phyloP scores from a whole-genome alignment of 2,329 filamentous ascomycete species.

The Hypoxylon sp. region DNA sequence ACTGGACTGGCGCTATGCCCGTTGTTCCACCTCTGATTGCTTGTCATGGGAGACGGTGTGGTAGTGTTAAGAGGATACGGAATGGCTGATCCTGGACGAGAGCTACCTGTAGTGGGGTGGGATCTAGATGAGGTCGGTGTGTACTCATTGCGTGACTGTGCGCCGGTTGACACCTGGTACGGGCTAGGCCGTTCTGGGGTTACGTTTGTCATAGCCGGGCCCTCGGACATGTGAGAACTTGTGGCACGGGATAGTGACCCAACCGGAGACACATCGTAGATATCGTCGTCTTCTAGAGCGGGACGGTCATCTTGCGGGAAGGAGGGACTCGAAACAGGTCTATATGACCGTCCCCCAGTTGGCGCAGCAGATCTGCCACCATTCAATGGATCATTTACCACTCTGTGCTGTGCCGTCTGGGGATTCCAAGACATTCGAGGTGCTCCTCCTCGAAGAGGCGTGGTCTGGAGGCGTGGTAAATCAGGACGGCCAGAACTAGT shows the following conservation, averaged over 20 bases:
- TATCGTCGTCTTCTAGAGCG: constrained; percentile 42
- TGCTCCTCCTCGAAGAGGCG: constrained; percentile 38
- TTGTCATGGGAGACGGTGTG: constrained; percentile 27
- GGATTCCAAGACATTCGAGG: constrained; percentile 42
- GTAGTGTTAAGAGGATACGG: constrained; percentile 36
- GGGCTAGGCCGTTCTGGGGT: constrained; percentile 41
- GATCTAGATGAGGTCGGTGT: constrained; percentile 46
- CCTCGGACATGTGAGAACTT: constrained; percentile 40
- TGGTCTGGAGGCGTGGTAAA: constrained; percentile 49
- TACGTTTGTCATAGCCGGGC: constrained; percentile 39
- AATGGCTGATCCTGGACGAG: constrained; percentile 34
- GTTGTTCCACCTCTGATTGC: constrained; percentile 25
- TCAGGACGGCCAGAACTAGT: constrained; percentile 44
- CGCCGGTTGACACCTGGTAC: constrained; percentile 43
- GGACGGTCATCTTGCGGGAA: constrained; percentile 28
- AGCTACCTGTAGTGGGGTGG: constrained; percentile 31
- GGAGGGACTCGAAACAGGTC: constrained; percentile 39
- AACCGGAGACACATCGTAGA: constrained; percentile 50
- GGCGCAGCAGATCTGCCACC: constrained; percentile 20
- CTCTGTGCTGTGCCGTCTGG: constrained; percentile 30
- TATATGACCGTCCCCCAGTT: constrained; percentile 11
- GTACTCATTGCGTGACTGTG: constrained; percentile 44
- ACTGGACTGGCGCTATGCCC: constrained; percentile 33
- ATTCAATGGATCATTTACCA: constrained; percentile 21
- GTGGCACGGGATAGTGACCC: constrained; percentile 43